Base-by-base conservation (phyloP, 257 asterid species). In the Nicotiana tabacum region DNA sequence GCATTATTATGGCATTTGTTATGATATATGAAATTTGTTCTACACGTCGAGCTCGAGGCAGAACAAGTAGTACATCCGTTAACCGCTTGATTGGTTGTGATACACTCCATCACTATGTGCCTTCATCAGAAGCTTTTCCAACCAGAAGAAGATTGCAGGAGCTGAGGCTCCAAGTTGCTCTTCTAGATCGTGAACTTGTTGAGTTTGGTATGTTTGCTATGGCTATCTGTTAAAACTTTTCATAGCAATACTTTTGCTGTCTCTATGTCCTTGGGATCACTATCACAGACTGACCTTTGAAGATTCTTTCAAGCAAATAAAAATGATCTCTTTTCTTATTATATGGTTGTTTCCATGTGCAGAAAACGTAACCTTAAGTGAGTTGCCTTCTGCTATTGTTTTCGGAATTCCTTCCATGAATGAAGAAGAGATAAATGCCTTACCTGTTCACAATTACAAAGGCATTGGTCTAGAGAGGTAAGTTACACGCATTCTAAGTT, bases 401-500 rank as follows among this genome's bases (percentile, higher is more conserved):
- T 33, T 51, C 4, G 27, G 64, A 51, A 15, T 67, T 74, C 70
- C 82, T 53, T 24, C 58, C 61, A 62, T 70, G 69, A 29, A 24
- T 84, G 82, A 64, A 32, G 66, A 64, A 43, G 80, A 76, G 80
- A 81, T 64, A 61, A 76, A 81, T 76, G 79, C 66, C 51, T 53
- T 65, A 43, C 72, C 79, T n/a, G 27, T 11, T 16, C 78, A 55
- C 37, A 65, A 27, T 18, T 27, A 29, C 48, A 74, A 58, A n/a
- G 66, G 53, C 53, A 13, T 29, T 24, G 60, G 4, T 21, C 48
- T 16, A 53, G 56, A 29, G 21, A 65, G 74, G 82, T 65, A 55
- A 62, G 51, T 51, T 32, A 46, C 69, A 76, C 27, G 62, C 48
- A 64, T n/a, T 32, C 24, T 69, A n/a, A 55, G 51, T 82, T 43